Evolutionary conservation across 495 filamentous ascomycete genomes (phyloP), one percentile per base, ranked within the genome.

Genomic region (Pyrenula massariospora): DNA sequence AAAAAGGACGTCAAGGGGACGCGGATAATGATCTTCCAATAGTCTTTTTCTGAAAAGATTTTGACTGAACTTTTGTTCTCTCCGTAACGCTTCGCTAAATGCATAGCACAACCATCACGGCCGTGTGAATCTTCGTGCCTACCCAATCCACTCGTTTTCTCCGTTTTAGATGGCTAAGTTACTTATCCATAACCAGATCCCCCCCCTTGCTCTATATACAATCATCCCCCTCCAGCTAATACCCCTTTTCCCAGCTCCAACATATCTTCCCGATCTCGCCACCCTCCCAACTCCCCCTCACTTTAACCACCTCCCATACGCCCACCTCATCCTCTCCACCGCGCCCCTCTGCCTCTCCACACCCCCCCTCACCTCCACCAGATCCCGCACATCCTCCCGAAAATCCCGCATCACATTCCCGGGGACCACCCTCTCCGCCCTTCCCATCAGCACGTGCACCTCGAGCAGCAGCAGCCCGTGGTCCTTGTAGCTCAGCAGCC

Each of bases 401-500:
- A 98, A 95, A 59, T 94, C 89, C 53, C 81, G 81, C 61, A 85
- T 78, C 22, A 95, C 79, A 21, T 84, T 74, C 2, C 79, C 76
- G 8, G 87, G 88, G 25, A 96, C 73, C 24, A 86, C 67, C 11
- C 63, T 67, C 54, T 73, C 73, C 0, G 87, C 87, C 24, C 83
- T 77, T 58, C 78, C 76, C 31, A 88, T 82, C 15, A 98, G 70
- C 25, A 86, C 74, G 56, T 96, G 88, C 3, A 89, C 83, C 60
- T 98, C 91, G 68, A 87, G 95, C 22, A 98, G 75, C 25, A 97
- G 75, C 25, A 95, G 77, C 24, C 93, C 93, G 60, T 92, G 88
- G 60, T 96, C 89, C 65, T 89, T 92, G 76, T 94, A 95, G 2
- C 82, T 81, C 22, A 96, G 74, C 58, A 85, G 73, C 3, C 84